These are phyloP conservation scores for Dillenia suffruticosa DNA, from an alignment of 164 flowering plant genomes.

Conservation along the genomic window DNA sequence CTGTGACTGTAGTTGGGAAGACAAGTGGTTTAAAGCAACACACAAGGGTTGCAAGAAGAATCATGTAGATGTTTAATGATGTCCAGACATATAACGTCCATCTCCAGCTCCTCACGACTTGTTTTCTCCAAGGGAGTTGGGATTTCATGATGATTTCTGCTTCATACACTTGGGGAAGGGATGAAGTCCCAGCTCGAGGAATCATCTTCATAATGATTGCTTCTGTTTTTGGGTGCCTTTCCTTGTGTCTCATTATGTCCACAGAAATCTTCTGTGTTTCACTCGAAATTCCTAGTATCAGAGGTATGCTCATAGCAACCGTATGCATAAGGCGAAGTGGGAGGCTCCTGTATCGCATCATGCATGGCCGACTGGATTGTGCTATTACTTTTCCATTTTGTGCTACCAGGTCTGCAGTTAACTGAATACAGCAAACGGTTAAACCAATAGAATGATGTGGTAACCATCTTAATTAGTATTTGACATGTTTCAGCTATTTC, in stretches of 20 bases:
- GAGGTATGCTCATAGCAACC: slow-evolving; percentile 52
- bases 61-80: slow-evolving; percentile 38
- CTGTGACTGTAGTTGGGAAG: slow-evolving; percentile 22
- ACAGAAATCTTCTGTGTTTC: slow-evolving; percentile 55
- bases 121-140: slow-evolving; percentile 59
- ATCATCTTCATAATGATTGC: slow-evolving; percentile 39
- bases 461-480: no score
- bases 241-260: slow-evolving; percentile 43
- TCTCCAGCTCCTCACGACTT: slow-evolving; percentile 57
- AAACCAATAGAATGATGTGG: no score
- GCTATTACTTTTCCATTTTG: slow-evolving; percentile 39
- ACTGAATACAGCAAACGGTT: slow-evolving; percentile 21
- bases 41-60: slow-evolving; percentile 34
- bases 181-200: slow-evolving; percentile 61
- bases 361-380: slow-evolving; percentile 70
- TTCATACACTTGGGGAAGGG: slow-evolving; percentile 60
- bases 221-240: slow-evolving; percentile 39
- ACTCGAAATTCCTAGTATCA: slow-evolving; percentile 47
- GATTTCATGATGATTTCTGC: slow-evolving; percentile 60
- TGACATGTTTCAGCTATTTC: no score
- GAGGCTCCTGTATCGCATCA: slow-evolving; percentile 59
- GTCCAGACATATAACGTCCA: slow-evolving; percentile 79
- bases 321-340: slow-evolving; percentile 55
- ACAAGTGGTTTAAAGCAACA: slow-evolving; percentile 39
- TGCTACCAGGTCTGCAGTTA: slow-evolving; percentile 61